A percentile compares a stretch with the other conserved stretches of the same genome.
Conservation (phyloP, 2,329 filamentous ascomycete species). For the Simplicillium sp. region DNA sequence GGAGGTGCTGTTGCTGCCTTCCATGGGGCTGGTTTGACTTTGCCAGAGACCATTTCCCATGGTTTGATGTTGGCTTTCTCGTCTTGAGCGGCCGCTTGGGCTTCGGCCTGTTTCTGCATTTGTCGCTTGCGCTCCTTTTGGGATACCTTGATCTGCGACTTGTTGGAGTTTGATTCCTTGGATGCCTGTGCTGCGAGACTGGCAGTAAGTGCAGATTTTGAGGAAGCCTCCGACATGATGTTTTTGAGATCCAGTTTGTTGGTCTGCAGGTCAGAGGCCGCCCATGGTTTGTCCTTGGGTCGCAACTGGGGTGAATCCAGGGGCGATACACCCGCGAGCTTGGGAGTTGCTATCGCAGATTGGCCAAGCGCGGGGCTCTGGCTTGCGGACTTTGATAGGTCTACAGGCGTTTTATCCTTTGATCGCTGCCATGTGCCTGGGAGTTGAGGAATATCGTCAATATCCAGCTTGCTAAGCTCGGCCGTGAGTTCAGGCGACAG, state of each 20-base stretch:
- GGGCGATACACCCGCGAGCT: neutral
- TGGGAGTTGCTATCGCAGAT: neutral
- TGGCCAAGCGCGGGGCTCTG: neutral
- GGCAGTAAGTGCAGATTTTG: slow-evolving; percentile 43
- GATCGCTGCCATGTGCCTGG: slow-evolving; percentile 19
- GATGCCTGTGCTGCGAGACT: slow-evolving; percentile 39
- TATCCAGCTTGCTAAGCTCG: slow-evolving; percentile 12
- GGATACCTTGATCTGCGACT: slow-evolving; percentile 55
- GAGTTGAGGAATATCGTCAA: slow-evolving; percentile 18
- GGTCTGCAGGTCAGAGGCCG: slow-evolving; percentile 38
- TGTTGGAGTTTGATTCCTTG: slow-evolving; percentile 24
- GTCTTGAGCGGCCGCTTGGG: slow-evolving; percentile 29
- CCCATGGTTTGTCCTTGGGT: slow-evolving; percentile 36
- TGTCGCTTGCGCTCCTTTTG: slow-evolving; percentile 89
- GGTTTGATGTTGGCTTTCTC: slow-evolving; percentile 23
- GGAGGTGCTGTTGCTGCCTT: slow-evolving; percentile 42
- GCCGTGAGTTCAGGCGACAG: slow-evolving; percentile 8
- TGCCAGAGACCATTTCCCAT: slow-evolving; percentile 31
- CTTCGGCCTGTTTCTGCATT: slow-evolving; percentile 53
- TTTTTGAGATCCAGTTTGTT: slow-evolving; percentile 65
- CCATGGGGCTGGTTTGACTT: slow-evolving; percentile 52
- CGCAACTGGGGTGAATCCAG: neutral
- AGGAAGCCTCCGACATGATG: slow-evolving; percentile 57
- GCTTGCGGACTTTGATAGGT: slow-evolving; percentile 3
- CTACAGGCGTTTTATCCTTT: slow-evolving; percentile 14